Percentiles rank a stretch among this genome's conserved stretches.
Conservation (phyloP, 495 filamentous ascomycete species). For the Ascodesmis nigricans region DNA sequence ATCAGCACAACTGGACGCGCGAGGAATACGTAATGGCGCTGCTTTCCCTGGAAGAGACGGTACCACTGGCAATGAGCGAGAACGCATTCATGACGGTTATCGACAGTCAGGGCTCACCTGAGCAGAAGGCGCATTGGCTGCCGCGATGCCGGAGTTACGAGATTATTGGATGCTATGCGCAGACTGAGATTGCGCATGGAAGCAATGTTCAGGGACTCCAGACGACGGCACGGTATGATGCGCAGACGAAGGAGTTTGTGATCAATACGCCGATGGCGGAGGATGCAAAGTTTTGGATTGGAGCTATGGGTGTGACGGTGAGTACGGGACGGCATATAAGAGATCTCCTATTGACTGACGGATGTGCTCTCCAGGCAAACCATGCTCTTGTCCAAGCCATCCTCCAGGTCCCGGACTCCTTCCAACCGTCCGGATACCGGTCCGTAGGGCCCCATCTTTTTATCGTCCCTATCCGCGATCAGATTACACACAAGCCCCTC, state of each 20-base stretch:
- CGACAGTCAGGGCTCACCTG: constrained; percentile 42
- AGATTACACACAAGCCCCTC: constrained; percentile 46
- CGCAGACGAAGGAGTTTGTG: constrained; percentile 42
- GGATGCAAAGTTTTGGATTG: constrained; percentile 57
- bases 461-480: constrained; percentile 48
- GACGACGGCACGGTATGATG: constrained; percentile 50
- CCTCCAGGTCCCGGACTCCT: constrained; percentile 10
- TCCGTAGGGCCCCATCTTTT: constrained; percentile 55
- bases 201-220: constrained; percentile 53
- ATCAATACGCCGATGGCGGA: constrained; percentile 35
- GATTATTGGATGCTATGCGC: constrained; percentile 53
- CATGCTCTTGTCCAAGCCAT: constrained; percentile 51
- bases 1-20: constrained; percentile 37
- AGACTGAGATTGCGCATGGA: constrained; percentile 55
- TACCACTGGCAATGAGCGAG: constrained; percentile 45
- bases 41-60: constrained; percentile 40
- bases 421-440: constrained; percentile 23
- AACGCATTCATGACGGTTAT: constrained; percentile 51
- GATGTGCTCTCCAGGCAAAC: constrained; percentile 28
- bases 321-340: too few relatives aligned
- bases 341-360: too few relatives aligned
- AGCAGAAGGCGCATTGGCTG: constrained; percentile 47
- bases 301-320: constrained; percentile 39
- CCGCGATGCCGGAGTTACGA: constrained; percentile 40
- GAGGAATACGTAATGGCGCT: constrained; percentile 38